Evolutionary conservation across 345 rosid species (phyloP), one percentile per base, ranked within the genome.

Genomic region (Dovyalis caffra): DNA sequence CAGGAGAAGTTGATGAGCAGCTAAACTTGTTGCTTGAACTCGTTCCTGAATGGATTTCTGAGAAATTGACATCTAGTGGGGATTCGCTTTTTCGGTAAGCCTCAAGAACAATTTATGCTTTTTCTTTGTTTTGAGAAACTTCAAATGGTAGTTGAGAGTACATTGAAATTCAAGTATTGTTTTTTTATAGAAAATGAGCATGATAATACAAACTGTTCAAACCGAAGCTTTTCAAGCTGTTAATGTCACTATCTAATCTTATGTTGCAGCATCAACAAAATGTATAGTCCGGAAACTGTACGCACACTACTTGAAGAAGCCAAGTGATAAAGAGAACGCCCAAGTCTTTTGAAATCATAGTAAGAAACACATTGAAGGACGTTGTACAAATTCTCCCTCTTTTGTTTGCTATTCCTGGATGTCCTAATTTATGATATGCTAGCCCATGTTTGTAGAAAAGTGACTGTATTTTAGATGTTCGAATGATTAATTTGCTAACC

Each of bases 1-100:
- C 88, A 92, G 97, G 80, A 79, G 97, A 91, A 83, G 86, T 91
- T 65, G 95, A 92, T 79, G 98, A 93, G 77, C 98, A 89, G 75
- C 81, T 92, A 21, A 81, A 75, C 37, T 70, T 93, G 83, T 56
- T 96, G 84, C 84, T 78, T 77, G 95, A 93, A 77, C 82, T 92
- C 23, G 95, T 88, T 74, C 99, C 98, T 0, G 94, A 92, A 66
- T 92, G 97, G 99, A 90, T 96, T 5, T 84, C 87, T 9, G 92
- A 90, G 84, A 93, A 90, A 81, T 66, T 38, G 32, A 79, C 92
- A n/a, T 85, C 85, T 38, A 51, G 86, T 49, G 97, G 97, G 20
- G 97, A 92, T 75, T 16, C 81, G 51, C 88, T 96, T 72, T 67
- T 92, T 15, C 82, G 97, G 98, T 93, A 71, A 87, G 90, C 71